Evolutionary conservation across 2,329 filamentous ascomycete genomes (phyloP).

Genomic region (Hypoxylon sp.): DNA sequence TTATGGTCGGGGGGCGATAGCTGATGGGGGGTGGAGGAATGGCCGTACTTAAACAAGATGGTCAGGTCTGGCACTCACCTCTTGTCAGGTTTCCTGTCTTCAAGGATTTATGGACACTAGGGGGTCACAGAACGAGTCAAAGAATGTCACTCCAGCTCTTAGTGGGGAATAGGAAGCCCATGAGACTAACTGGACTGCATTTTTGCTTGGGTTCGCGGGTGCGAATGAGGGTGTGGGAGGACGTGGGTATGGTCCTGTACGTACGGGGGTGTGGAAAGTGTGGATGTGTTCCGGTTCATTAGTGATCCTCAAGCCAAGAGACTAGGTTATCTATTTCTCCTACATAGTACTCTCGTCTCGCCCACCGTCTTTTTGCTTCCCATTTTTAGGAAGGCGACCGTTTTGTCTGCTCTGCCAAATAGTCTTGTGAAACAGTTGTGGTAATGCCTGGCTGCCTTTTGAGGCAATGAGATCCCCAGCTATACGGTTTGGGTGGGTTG

Average conservation of each 20-base stretch:
- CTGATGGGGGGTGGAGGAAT: slow-evolving; percentile 47
- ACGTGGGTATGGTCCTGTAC: slow-evolving; percentile 44
- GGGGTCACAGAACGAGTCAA: slow-evolving; percentile 33
- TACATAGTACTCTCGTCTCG: slow-evolving; percentile 10
- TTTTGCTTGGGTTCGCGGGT: slow-evolving; percentile 37
- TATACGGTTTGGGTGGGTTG: slow-evolving; percentile 36
- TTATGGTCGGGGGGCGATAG: slow-evolving; percentile 44
- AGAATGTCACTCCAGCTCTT: slow-evolving; percentile 36
- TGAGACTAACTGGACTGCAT: slow-evolving; percentile 44
- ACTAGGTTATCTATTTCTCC: not conserved
- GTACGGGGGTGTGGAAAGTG: slow-evolving; percentile 37
- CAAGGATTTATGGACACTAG: slow-evolving; percentile 40
- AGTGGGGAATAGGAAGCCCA: slow-evolving; percentile 46
- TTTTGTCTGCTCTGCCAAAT: slow-evolving; percentile 22
- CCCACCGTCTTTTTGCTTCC: slow-evolving; percentile 35
- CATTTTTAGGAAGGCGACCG: slow-evolving; percentile 22
- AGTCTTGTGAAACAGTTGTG: slow-evolving; percentile 34
- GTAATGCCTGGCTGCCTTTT: slow-evolving; percentile 21
- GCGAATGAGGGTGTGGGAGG: slow-evolving; percentile 45
- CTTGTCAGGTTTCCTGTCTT: slow-evolving; percentile 33
- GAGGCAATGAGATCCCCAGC: slow-evolving; percentile 25
- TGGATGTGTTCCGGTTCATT: slow-evolving; percentile 49
- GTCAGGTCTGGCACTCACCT: slow-evolving; percentile 10
- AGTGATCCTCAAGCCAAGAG: slow-evolving; percentile 48
- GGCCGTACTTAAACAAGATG: slow-evolving; percentile 48